Base-by-base conservation (phyloP, 306 rosid species). In the Trifolium dubium region DNA sequence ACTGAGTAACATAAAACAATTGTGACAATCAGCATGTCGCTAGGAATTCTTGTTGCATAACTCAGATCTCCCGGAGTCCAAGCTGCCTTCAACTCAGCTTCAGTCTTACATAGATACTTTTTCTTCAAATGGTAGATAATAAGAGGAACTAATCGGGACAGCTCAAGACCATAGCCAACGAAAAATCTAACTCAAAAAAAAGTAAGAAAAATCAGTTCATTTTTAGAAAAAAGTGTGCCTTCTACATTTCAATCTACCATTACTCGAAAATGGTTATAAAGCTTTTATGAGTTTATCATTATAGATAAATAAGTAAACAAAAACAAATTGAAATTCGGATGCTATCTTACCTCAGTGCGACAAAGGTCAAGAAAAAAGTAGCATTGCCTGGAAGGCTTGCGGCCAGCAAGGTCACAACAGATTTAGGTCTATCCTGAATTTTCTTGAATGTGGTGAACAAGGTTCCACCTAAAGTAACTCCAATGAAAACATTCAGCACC, bases 81-180 rank as follows among this genome's bases (percentile, higher is more conserved):
- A 32, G 98, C 99, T 14, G 69, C 96, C 82, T 83, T 92, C 80
- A 92, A 8, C 79, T 95, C 99, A 2, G 82, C 90, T 71, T 95
- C 98, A 5, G 93, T 85, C 89, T 95, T 95, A 47, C 99, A 90
- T 12, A 92, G 65, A 75, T 69, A 95, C 84, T 88, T 95, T 86
- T 83, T 90, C 92, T 95, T 95, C 76, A 90, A 12, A 80, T 95
- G 98, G 88, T 74, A 95, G 76, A 95, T 88, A 29, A 95, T 87
- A 5, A 95, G 86, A 80, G 99, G 98, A 76, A 95, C 86, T 61
- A 92, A 1, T 74, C 99, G 88, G 44, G 98, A 86, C 72, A 95
- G 85, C 71, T 95, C 97, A 31, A 95, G 98, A 65, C 99, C 99
- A 70, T 92, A 95, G 65, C 98, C 99, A 43, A 92, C 82, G 11